Evolutionary conservation across 129 eudicot genomes (phyloP), one percentile per base, ranked within the genome.

Genomic region (Gnaphalium uliginosum): DNA sequence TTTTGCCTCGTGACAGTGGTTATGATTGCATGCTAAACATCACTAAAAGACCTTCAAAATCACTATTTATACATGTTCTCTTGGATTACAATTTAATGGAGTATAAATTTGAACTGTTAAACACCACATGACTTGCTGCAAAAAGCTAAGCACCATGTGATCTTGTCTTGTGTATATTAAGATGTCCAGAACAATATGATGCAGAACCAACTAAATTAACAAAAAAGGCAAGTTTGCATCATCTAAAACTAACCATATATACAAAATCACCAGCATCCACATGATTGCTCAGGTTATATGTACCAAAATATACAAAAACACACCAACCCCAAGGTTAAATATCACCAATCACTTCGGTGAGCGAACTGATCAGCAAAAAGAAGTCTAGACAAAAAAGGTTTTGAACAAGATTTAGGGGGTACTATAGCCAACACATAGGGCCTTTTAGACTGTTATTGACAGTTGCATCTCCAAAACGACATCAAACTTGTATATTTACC

Each of bases 301-400:
- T 83, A 83, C 84, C 74, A 77, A 74, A 43, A 68, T 24, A 48
- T 78, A 79, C 71, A 82, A 30, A 46, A 71, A 58, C 74, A 69
- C 43, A 60, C 76, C 24, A 74, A 67, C 76, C 74, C 70, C 75
- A 32, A 68, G 50, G 67, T 70, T 80, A 43, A 81, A 60, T 72
- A 74, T 6, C 78, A 78, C 29, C 61, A 24, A 86, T 37, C 83
- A 80, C 81, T 65, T 35, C 8, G 43, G 54, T 56, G 61, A 77
- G 68, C 27, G 50, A 59, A 37, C 71, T 11, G 69, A 75, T 66
- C 74, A 30, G 77, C 82, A 53, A 25, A 58, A 72, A 33, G 73
- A 63, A 22, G 85, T 82, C 85, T 84, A 87, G 74, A 87, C 87
- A 87, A 57, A 68, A 76, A 33, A 58, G 69, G 65, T 14, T 39